Evolutionary conservation across 2,329 filamentous ascomycete species (phyloP), one percentile per base, ranked within the genome.

Genomic region (Salinomyces thailandicus): DNA sequence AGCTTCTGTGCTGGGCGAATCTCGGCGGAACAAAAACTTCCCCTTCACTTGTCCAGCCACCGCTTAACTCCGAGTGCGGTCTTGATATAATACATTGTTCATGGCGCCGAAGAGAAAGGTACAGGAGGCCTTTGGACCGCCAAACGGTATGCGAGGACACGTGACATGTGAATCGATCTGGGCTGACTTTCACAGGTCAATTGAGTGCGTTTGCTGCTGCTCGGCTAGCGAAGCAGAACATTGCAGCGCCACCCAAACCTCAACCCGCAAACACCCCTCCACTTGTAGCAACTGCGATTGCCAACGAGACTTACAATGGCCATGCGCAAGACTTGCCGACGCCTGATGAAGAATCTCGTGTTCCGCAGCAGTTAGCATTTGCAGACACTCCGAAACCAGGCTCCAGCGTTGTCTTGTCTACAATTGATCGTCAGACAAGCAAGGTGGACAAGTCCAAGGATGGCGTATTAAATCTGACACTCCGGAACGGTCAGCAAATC

Each of bases 91-190:
- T n/a, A n/a, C n/a, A n/a, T n/a, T n/a, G n/a, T n/a, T n/a, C 9
- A 56, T 56, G 54, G 44, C 51, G 33, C 43, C 50, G 27, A 59
- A 59, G 39, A 43, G 55, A 36, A 57, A 53, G 41, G 55, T 53
- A 2, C 42, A 50, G 34, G 55, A 59, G 17, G 57, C 56, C 2
- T 59, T 58, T 41, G 47, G 50, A 7, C 40, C 33, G 33, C 15
- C 33, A 5, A 43, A 40, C 16, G 38, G 49, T 44, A 42, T 32
- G 15, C 18, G 14, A 14, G 4, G n/a, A 12, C 31, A 30, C 12
- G 5, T 26, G 17, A 24, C 20, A n/a, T n/a, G 20, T n/a, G 20
- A 24, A 24, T 7, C 20, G 7, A n/a, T 24, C 1, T 18, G 30
- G 3, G 18, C 29, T 30, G 20, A 19, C 11, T 8, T 16, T 14